Evolutionary conservation across 352 stramenopile genomes (phyloP).

Genomic region (Phytophthora crassamura): DNA sequence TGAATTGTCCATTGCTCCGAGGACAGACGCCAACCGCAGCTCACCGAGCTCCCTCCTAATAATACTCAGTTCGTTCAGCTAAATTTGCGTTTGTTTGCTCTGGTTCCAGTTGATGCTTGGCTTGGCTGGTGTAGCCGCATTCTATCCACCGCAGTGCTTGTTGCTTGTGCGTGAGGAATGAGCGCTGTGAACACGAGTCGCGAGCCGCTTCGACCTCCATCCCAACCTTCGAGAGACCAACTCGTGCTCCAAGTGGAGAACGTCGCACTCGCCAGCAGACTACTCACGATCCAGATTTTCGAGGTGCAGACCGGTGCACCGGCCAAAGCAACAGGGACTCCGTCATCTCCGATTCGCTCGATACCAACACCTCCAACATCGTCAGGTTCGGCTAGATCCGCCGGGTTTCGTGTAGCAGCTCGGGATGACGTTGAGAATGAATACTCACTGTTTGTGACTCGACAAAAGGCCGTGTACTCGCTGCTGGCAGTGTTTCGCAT

Average conservation of each 20-base stretch:
- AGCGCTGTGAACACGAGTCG: slow-evolving; percentile 3
- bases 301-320: slow-evolving; percentile 31
- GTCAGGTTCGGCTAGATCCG: slow-evolving; percentile 3
- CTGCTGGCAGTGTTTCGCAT: no score
- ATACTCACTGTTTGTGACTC: slow-evolving; percentile 62
- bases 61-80: background rate
- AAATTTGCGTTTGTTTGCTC: slow-evolving; percentile 1
- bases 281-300: slow-evolving; percentile 46
- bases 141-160: no score
- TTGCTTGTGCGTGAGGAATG: slow-evolving; percentile 16
- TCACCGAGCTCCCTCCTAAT: no score
- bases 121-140: no score
- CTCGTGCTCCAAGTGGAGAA: slow-evolving; percentile 48
- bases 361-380: slow-evolving; percentile 1
- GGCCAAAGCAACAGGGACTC: slow-evolving; percentile 10
- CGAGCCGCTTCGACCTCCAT: slow-evolving; percentile 11
- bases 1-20: no score
- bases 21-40: no score
- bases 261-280: slow-evolving; percentile 41
- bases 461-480: slow-evolving; percentile 54
- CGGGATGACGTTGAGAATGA: slow-evolving; percentile 75
- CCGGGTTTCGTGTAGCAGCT: slow-evolving; percentile 59
- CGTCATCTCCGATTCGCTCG: slow-evolving; percentile 13
- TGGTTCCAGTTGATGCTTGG: no score
- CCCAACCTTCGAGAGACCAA: slow-evolving; percentile 24